phyloP scores from a whole-genome alignment of 768 basidiomycete species.

The Ramaria sp. region DNA sequence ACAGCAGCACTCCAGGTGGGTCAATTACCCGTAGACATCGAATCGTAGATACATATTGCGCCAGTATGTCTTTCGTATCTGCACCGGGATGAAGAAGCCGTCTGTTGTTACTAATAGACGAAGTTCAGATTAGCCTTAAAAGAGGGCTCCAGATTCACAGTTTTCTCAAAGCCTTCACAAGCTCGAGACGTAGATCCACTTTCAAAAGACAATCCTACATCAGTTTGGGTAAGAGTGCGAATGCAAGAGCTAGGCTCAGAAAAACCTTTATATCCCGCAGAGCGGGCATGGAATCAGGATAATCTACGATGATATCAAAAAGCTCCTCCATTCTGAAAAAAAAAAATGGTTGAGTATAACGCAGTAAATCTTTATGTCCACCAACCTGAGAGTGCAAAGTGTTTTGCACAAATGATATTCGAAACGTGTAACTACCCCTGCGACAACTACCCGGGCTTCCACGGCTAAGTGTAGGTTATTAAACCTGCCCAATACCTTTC shows the following conservation, averaged over 20 bases:
- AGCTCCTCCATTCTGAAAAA: conserved; percentile 63
- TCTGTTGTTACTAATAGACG: conserved; percentile 53
- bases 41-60: conserved; percentile 88
- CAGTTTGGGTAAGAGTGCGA: background rate
- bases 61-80: conserved; percentile 82
- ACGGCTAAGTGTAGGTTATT: conserved; percentile 35
- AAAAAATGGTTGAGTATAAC: background rate
- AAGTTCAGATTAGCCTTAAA: background rate
- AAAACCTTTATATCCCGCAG: conserved; percentile 75
- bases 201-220: conserved; percentile 65
- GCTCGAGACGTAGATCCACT: conserved; percentile 65
- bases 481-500: conserved; percentile 3
- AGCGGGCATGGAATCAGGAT: conserved; percentile 77
- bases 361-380: background rate
- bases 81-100: conserved; percentile 93
- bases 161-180: conserved; percentile 70
- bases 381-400: conserved; percentile 71
- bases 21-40: conserved; percentile 84
- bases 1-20: conserved; percentile 84
- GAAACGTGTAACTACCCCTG: conserved; percentile 70
- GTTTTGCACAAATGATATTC: conserved; percentile 93
- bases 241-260: background rate
- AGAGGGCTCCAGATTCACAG: conserved; percentile 38
- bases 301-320: conserved; percentile 94
- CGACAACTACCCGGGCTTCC: conserved; percentile 60